Conservation (phyloP, 257 asterid genomes). For the Scutellaria minor region DNA sequence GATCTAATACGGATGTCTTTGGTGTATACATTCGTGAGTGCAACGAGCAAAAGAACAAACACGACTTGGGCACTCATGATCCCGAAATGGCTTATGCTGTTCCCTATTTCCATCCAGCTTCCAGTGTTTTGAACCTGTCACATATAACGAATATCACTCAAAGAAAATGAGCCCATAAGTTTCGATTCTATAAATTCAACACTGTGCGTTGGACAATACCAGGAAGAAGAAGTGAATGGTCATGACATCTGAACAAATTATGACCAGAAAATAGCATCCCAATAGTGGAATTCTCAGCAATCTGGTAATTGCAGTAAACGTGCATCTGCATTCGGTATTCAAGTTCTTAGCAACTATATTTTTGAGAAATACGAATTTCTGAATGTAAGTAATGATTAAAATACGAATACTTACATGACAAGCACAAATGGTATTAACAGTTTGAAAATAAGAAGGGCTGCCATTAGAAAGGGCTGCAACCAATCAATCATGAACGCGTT, state of each 20-base stretch:
- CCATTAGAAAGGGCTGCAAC: slow-evolving; percentile 97
- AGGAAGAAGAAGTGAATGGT: slow-evolving; percentile 96
- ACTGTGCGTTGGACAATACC: slow-evolving; percentile 47
- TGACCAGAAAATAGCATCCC: slow-evolving; percentile 96
- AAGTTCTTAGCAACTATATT: not conserved
- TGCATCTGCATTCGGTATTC: slow-evolving; percentile 63
- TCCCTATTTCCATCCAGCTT: slow-evolving; percentile 99
- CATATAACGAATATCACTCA: slow-evolving; percentile 7
- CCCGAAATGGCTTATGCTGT: slow-evolving; percentile 97
- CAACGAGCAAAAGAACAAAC: slow-evolving; percentile 84
- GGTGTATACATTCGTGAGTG: slow-evolving; percentile 76
- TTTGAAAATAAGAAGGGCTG: slow-evolving; percentile 91
- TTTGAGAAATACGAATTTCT: not conserved
- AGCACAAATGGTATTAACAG: slow-evolving; percentile 80
- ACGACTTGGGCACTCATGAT: slow-evolving; percentile 99
- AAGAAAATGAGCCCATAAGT: not conserved
- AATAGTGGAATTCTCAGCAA: slow-evolving; percentile 67
- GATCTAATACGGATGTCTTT: slow-evolving; percentile 66
- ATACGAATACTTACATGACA: slow-evolving; percentile 70
- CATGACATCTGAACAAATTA: slow-evolving; percentile 94
- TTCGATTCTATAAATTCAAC: not conserved
- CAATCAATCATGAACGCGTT: slow-evolving; percentile 29
- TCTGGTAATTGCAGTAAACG: slow-evolving; percentile 83
- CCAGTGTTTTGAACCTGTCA: slow-evolving; percentile 88
- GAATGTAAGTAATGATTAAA: not conserved